phyloP scores from a whole-genome alignment of 2,329 filamentous ascomycete genomes.

The Kalmusia sp. region DNA sequence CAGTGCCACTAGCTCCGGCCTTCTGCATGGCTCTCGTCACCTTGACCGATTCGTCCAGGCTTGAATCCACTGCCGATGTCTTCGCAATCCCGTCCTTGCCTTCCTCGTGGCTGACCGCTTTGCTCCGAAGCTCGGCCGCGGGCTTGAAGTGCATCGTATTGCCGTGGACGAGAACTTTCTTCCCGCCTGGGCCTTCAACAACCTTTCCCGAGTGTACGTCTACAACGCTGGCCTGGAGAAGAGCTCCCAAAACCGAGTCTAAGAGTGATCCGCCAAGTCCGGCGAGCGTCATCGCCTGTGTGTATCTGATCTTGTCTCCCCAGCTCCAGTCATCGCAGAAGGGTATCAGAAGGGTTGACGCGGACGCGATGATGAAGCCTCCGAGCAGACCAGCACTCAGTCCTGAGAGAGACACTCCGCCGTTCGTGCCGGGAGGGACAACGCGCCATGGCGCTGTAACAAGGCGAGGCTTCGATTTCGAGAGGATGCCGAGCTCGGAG shows the following conservation, averaged over 20 bases:
- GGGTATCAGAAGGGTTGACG: constrained; percentile 72
- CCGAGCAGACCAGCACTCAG: constrained; percentile 77
- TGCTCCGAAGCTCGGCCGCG: constrained; percentile 39
- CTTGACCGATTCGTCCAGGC: constrained; percentile 20
- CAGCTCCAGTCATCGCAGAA: constrained; percentile 61
- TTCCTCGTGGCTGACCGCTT: constrained; percentile 52
- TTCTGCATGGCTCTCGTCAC: constrained; percentile 43
- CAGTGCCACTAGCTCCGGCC: constrained; percentile 29
- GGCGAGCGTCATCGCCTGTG: constrained; percentile 68
- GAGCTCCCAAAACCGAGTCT: constrained; percentile 85
- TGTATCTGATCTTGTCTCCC: constrained; percentile 45
- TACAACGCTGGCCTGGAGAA: constrained; percentile 84
- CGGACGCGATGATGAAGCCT: constrained; percentile 72
- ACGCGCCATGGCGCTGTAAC: constrained; percentile 82
- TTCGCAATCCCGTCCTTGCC: constrained; percentile 47
- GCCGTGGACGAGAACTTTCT: constrained; percentile 55
- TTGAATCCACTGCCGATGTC: constrained; percentile 25
- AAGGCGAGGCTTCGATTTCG: constrained; percentile 75
- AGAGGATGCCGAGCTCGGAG: constrained; percentile 92
- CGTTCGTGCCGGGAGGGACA: constrained; percentile 92
- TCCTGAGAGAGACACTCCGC: constrained; percentile 81
- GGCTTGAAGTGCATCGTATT: constrained; percentile 38
- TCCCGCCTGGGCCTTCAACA: constrained; percentile 82
- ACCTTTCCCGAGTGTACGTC: constrained; percentile 86
- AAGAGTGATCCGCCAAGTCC: constrained; percentile 82